Evolutionary conservation across 2,329 filamentous ascomycete species (phyloP).

Genomic region (Sporothrix brunneoviolacea): DNA sequence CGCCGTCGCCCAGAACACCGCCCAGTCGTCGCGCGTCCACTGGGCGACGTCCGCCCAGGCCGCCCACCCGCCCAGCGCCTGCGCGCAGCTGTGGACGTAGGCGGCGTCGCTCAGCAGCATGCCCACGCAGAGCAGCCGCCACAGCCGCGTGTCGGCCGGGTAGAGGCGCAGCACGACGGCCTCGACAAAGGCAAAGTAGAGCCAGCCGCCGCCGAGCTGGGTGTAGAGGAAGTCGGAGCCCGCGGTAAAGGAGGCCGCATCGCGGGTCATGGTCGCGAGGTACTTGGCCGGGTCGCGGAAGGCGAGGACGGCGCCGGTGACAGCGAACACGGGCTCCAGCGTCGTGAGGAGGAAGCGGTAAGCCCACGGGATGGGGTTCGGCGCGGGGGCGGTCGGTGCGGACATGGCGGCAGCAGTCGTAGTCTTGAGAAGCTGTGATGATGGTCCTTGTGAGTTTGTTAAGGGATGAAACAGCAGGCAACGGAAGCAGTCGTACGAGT

Average conservation of each 20-base stretch:
- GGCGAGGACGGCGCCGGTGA: slow-evolving; percentile 26
- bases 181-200: slow-evolving; percentile 32
- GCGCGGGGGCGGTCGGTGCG: background rate
- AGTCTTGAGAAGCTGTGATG: no score
- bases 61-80: slow-evolving; percentile 30
- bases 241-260: slow-evolving; percentile 3
- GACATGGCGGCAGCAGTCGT: no score
- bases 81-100: slow-evolving; percentile 25
- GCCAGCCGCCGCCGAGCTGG: slow-evolving; percentile 26
- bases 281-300: slow-evolving; percentile 25
- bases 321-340: slow-evolving; percentile 30
- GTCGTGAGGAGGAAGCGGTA: slow-evolving; percentile 29
- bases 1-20: slow-evolving; percentile 23
- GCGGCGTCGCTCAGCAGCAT: slow-evolving; percentile 31
- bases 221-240: slow-evolving; percentile 27
- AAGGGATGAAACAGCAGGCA: no score
- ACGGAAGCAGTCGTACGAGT: no score
- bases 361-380: slow-evolving; percentile 21
- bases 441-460: no score
- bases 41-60: slow-evolving; percentile 19
- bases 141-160: slow-evolving; percentile 27
- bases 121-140: slow-evolving; percentile 29
- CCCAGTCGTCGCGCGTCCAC: slow-evolving; percentile 27
- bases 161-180: slow-evolving; percentile 29
- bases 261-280: slow-evolving; percentile 26